Evolutionary conservation across 176 grass and related monocot species (phyloP).

Genomic region (Tillandsia fasciculata): DNA sequence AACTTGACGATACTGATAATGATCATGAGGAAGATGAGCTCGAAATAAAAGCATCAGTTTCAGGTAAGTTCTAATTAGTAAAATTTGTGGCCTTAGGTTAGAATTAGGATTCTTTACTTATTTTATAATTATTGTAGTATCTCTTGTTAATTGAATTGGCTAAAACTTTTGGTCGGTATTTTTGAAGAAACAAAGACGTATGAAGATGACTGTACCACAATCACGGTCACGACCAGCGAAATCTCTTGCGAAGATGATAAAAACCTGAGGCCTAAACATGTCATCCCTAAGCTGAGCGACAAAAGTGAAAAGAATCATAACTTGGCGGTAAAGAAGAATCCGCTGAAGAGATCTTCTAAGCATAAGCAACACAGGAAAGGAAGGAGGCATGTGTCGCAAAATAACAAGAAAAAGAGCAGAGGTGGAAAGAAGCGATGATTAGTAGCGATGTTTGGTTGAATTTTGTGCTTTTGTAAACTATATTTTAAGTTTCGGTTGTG

Average conservation of each 20-base stretch:
- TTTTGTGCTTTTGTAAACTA: no score
- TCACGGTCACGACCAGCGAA: constrained; percentile 68
- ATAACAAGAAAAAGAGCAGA: constrained; percentile 28
- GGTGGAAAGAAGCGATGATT: constrained; percentile 24
- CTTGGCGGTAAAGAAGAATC: constrained; percentile 45
- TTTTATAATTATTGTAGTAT: neutral
- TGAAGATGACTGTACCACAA: constrained; percentile 52
- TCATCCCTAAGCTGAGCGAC: neutral
- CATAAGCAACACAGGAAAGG: constrained; percentile 31
- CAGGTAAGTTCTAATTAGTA: constrained; percentile 34
- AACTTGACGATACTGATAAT: constrained; percentile 17
- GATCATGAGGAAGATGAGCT: constrained; percentile 32
- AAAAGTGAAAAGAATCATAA: constrained; percentile 28
- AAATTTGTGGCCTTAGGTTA: neutral
- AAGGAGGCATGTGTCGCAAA: neutral
- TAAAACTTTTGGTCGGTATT: constrained; percentile 6
- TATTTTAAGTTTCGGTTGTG: no score
- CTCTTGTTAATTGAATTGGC: neutral
- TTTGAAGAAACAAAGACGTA: constrained; percentile 75
- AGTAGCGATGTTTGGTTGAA: no score
- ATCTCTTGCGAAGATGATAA: constrained; percentile 38
- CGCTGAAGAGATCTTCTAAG: constrained; percentile 42
- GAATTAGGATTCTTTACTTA: neutral
- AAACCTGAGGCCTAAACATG: constrained; percentile 7
- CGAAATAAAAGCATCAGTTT: constrained; percentile 18